Base-by-base conservation (phyloP, 2,329 filamentous ascomycete genomes). In the Blastomyces gilchristii region DNA sequence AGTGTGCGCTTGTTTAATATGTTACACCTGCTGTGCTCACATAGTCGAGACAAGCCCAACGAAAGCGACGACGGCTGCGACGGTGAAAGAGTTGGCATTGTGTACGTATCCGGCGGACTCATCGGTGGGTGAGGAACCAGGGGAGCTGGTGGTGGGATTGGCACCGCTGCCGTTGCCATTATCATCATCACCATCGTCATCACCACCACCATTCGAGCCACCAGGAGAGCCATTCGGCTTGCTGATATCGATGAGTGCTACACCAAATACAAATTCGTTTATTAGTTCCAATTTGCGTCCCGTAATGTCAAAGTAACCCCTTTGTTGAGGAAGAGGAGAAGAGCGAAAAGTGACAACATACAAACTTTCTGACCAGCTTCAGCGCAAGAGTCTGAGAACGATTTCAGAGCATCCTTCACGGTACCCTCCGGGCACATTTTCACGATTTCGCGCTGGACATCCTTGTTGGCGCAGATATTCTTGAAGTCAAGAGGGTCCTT, bases 21-120 rank as follows among this genome's bases (percentile, higher is more conserved):
- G 8, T n/a, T 34, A 31, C 5, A 6, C 50, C 50, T 14, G 2
- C 31, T 25, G 22, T 41, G n/a, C 56, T 72, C 70, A 78, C 67
- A 78, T 67, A 41, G 74, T 70, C 54, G 73, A 74, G 25, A 74
- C 74, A 53, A 76, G 72, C 50, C 76, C 77, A 43, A 76, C 68
- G 63, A 78, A 75, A n/a, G 76, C 71, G 50, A 74, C 75, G 53
- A 76, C 73, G 58, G 72, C 74, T 60, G 77, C 72, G 8, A 73
- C 72, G 57, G 72, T 72, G 41, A 72, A 70, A 43, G 75, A 74
- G 57, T 74, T 70, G 43, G 74, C 72, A 43, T 72, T 71, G 63
- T 71, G 71, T 34, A 72, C 70, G 11, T 70, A 69, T 37, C 69
- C 71, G 59, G 70, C 67, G 45, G 64, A 68, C 39, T 67, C 65